phyloP scores from a whole-genome alignment of 768 basidiomycete species.

The Hygrocybe coccinea region DNA sequence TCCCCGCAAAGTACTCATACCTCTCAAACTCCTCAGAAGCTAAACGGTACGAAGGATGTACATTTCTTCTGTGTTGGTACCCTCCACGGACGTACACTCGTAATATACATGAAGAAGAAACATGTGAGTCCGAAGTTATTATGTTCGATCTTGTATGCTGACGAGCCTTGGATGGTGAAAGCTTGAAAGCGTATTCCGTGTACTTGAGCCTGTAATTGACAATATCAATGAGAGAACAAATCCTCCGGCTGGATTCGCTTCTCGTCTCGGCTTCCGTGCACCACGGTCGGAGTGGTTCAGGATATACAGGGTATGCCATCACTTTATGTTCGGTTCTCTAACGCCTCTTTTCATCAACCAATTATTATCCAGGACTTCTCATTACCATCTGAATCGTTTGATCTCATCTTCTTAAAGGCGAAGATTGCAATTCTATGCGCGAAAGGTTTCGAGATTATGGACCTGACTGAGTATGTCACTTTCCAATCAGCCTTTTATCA shows the following conservation, averaged over 20 bases:
- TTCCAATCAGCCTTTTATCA: neutral
- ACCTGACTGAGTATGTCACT: slow-evolving; percentile 75
- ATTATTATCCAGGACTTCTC: slow-evolving; percentile 66
- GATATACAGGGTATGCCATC: slow-evolving; percentile 52
- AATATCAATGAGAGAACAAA: slow-evolving; percentile 78
- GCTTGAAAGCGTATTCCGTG: slow-evolving; percentile 91
- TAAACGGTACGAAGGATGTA: slow-evolving; percentile 87
- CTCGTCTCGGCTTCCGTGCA: slow-evolving; percentile 71
- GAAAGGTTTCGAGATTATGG: slow-evolving; percentile 97
- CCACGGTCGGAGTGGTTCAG: slow-evolving; percentile 93
- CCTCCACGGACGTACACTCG: slow-evolving; percentile 79
- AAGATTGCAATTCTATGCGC: slow-evolving; percentile 91
- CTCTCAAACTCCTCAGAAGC: slow-evolving; percentile 80
- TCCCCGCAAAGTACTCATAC: slow-evolving; percentile 62
- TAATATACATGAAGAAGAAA: slow-evolving; percentile 96
- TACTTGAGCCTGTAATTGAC: slow-evolving; percentile 92
- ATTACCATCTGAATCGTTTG: slow-evolving; percentile 85
- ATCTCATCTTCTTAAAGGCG: slow-evolving; percentile 88
- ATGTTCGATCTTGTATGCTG: neutral
- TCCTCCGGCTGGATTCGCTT: slow-evolving; percentile 64
- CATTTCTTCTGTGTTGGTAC: slow-evolving; percentile 94
- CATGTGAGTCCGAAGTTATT: slow-evolving; percentile 40
- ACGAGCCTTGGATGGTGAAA: slow-evolving; percentile 16
- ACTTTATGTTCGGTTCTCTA: neutral
- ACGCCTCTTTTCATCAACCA: neutral